Evolutionary conservation across 805 yeast genomes (phyloP), one percentile per base, ranked within the genome.

Genomic region (Pichia gijzeniarum): DNA sequence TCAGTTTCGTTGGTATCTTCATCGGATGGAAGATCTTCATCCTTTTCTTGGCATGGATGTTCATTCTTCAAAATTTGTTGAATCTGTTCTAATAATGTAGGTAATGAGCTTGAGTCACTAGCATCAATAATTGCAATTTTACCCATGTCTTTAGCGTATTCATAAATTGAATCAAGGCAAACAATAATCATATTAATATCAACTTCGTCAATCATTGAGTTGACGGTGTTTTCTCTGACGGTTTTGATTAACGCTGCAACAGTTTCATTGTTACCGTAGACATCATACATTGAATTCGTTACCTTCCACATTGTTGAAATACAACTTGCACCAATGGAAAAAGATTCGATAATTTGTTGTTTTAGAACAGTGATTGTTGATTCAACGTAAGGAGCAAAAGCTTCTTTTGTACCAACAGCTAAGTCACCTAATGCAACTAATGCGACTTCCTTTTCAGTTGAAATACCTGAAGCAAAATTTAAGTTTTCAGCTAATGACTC

Each of bases 361-460:
- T 73, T 67, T 53, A 87, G 72, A 18, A 79, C 73, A 51, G 74
- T 72, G 55, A 85, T 67, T 21, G 89, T 74, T 47, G 79, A 67
- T 62, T 86, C 88, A 49, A 88, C 83, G 59, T 80, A 88, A 58
- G 80, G 80, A 58, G 81, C 76, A 68, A 91, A 89, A 44, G 80
- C 80, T 48, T 77, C 81, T 60, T 89, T 85, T 40, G 96, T 85
- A 56, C 95, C 96, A 44, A 76, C 66, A 43, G 96, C 95, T 62
- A 90, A 77, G 62, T 93, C 98, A 41, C 86, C 79, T 54, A 89
- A 69, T 7, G 96, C 93, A 59, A 88, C 87, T 38, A 90, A 76
- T n/a, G 96, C 96, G 54, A 88, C 86, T 69, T 90, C 96, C 69
- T 91, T 91, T 70, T 91, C 99, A 57, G 86, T 83, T 53, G 97